These are phyloP conservation scores for Boletus bicolor DNA, from an alignment of 768 basidiomycete genomes.

Conservation along the genomic window DNA sequence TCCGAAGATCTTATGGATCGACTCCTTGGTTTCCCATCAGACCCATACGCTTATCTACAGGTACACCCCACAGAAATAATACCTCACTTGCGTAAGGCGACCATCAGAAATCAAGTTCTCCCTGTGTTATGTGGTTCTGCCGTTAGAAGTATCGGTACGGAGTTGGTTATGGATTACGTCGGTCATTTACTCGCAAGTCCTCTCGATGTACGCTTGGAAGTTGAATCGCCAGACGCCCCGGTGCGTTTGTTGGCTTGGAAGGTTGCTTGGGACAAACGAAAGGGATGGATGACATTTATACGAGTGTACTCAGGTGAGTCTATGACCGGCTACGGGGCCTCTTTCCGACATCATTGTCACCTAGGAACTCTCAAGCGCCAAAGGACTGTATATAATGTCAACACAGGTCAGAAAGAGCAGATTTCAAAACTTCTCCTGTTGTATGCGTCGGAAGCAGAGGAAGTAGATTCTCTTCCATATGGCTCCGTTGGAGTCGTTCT, in stretches of 20 bases:
- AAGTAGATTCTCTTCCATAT: slow-evolving; percentile 76
- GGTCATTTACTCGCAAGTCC: slow-evolving; percentile 80
- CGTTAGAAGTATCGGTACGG: slow-evolving; percentile 75
- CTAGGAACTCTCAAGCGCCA: slow-evolving; percentile 65
- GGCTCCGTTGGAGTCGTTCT: slow-evolving; percentile 84
- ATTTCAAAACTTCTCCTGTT: slow-evolving; percentile 72
- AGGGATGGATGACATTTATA: slow-evolving; percentile 93
- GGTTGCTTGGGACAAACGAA: slow-evolving; percentile 77
- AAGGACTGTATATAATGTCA: slow-evolving; percentile 59
- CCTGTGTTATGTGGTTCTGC: slow-evolving; percentile 86
- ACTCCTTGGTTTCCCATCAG: slow-evolving; percentile 55
- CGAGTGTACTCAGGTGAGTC: slow-evolving; percentile 79
- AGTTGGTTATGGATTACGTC: slow-evolving; percentile 76
- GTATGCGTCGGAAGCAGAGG: slow-evolving; percentile 72
- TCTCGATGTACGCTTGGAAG: slow-evolving; percentile 53
- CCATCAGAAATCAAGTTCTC: slow-evolving; percentile 60
- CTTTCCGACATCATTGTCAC: slow-evolving; percentile 3
- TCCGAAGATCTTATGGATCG: slow-evolving; percentile 78
- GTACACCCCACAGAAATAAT: slow-evolving; percentile 52
- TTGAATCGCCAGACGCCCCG: slow-evolving; percentile 44
- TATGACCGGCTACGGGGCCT: neutral
- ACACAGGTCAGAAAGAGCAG: slow-evolving; percentile 66
- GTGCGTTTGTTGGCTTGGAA: slow-evolving; percentile 81
- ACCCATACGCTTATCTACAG: slow-evolving; percentile 63
- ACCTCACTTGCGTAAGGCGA: slow-evolving; percentile 64